Evolutionary conservation across 2,329 filamentous ascomycete species (phyloP).

Genomic region (Venturia aucupariae): DNA sequence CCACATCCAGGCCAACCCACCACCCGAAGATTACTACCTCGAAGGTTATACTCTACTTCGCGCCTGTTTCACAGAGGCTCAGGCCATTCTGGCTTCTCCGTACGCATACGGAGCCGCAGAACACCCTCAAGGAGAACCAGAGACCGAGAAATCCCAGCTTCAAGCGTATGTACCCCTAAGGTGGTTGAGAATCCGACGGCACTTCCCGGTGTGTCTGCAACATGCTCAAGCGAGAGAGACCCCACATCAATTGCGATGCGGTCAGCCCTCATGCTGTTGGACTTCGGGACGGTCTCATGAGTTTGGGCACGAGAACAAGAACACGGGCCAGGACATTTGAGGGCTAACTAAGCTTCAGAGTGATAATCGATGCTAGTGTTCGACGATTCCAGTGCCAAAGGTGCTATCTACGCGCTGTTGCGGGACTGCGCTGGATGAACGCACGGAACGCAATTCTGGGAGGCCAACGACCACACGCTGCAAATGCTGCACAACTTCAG

Average conservation of each 20-base stretch:
- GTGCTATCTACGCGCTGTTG: constrained; percentile 49
- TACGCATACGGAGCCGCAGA: constrained; percentile 38
- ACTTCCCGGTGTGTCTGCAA: background rate
- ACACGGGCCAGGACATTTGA: background rate
- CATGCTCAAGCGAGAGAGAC: background rate
- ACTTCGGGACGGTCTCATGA: background rate
- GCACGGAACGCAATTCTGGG: constrained; percentile 42
- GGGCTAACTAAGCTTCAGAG: constrained; percentile 24
- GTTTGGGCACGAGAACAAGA: background rate
- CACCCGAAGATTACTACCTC: constrained; percentile 47
- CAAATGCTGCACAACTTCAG: constrained; percentile 40
- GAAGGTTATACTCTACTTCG: constrained; percentile 50
- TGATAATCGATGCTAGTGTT: constrained; percentile 51
- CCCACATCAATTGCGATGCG: background rate
- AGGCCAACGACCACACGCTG: constrained; percentile 39
- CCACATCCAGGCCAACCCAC: constrained; percentile 41
- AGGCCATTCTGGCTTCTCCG: constrained; percentile 43
- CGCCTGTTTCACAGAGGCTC: constrained; percentile 46
- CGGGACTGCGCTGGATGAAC: constrained; percentile 50
- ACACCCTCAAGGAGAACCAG: constrained; percentile 31
- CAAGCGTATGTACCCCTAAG: constrained; percentile 36
- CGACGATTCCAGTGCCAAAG: constrained; percentile 54
- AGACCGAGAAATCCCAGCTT: constrained; percentile 48
- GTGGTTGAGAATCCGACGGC: background rate
- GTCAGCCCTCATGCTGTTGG: background rate